Evolutionary conservation across 257 asterid genomes (phyloP), one percentile per base, ranked within the genome.

Genomic region (Solanum gracilifrons): DNA sequence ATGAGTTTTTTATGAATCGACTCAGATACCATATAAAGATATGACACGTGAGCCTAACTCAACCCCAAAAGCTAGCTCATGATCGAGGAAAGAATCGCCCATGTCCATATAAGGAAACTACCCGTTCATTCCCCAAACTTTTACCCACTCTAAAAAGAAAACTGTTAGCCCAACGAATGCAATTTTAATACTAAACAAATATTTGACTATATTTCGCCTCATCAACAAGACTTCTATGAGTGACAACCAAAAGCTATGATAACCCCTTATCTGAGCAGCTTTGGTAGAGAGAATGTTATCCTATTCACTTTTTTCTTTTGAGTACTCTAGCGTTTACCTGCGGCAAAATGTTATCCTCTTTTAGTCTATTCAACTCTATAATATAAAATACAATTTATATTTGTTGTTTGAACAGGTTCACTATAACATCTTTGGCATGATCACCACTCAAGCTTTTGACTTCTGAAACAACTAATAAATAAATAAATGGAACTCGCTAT

Each of bases 211-310:
- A n/a, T 25, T 64, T 64, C 9, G 9, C 15, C 8, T 64, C 29
- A 29, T 68, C 21, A 68, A 29, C 23, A 27, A 68, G 10, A 16
- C 75, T 68, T 29, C 1, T 68, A 89, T 29, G 98, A 96, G 89
- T 94, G 95, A 98, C 98, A 94, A 87, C 99, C 99, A 79, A 96
- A 95, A 93, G 93, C 98, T 29, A 89, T 90, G 93, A 84, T 92
- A 87, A 88, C 98, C 86, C 93, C 89, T 86, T 94, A 93, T 84
- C n/a, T 48, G 29, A 27, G 75, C 75, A 68, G 75, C 11, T 4
- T 13, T 68, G 75, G 73, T 25, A 66, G 35, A 31, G 10, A 66
- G 9, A 25, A 27, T 6, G 76, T 13, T 69, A 29, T 69, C 12
- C 37, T 29, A 29, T 80, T 80, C 37, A 27, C 3, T 9, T 80